Evolutionary conservation across 2,329 filamentous ascomycete genomes (phyloP).

Genomic region (Penicillium sp.): DNA sequence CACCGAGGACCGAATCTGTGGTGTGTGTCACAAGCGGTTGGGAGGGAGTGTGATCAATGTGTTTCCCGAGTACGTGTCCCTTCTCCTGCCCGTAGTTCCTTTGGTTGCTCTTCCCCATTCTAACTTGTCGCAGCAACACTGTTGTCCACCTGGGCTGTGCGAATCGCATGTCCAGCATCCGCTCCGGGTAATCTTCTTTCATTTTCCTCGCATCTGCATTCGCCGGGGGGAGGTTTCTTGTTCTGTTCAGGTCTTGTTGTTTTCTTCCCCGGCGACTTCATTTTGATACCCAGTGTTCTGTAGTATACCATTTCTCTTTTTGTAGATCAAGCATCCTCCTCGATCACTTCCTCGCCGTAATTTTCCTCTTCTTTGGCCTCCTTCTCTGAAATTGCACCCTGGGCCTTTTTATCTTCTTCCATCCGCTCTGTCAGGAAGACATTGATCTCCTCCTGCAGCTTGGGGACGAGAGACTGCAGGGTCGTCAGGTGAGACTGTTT

Average conservation of each 20-base stretch:
- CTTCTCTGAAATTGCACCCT: slow-evolving; percentile 43
- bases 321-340: slow-evolving; percentile 60
- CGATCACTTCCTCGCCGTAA: slow-evolving; percentile 80
- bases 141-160: slow-evolving; percentile 84
- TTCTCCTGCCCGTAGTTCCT: neutral
- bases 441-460: slow-evolving; percentile 63
- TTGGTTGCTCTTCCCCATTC: slow-evolving; percentile 6
- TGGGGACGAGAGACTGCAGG: slow-evolving; percentile 53
- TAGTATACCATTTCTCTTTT: slow-evolving; percentile 32
- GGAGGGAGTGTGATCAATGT: slow-evolving; percentile 90
- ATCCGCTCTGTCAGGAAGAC: slow-evolving; percentile 63
- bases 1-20: slow-evolving; percentile 84
- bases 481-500: slow-evolving; percentile 59
- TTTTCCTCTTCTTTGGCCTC: slow-evolving; percentile 58
- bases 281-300: slow-evolving; percentile 45
- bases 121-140: slow-evolving; percentile 46
- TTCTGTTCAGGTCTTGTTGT: slow-evolving; percentile 10
- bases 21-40: slow-evolving; percentile 89
- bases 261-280: slow-evolving; percentile 25
- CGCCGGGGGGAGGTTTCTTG: slow-evolving; percentile 8
- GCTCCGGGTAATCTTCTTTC: slow-evolving; percentile 23
- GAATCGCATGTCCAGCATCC: slow-evolving; percentile 45
- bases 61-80: slow-evolving; percentile 70
- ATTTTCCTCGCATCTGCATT: slow-evolving; percentile 17
- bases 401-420: slow-evolving; percentile 60